phyloP scores from a whole-genome alignment of 2,329 filamentous ascomycete species.

The Pseudogymnoascus sp. region DNA sequence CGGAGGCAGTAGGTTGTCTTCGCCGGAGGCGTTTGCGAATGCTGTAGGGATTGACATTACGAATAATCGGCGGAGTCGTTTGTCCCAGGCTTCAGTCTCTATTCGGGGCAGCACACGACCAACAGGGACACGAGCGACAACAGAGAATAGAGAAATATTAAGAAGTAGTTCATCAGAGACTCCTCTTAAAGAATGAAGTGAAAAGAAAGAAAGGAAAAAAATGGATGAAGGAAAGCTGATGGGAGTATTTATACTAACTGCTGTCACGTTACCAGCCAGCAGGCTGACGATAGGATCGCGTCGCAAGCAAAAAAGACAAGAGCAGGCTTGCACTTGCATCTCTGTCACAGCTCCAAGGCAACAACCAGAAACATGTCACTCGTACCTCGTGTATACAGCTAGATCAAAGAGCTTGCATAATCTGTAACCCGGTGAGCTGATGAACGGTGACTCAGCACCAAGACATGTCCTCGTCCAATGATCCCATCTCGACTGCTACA shows the following conservation, averaged over 20 bases:
- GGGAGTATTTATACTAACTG: background rate
- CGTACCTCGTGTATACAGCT: background rate
- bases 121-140: background rate
- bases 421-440: background rate
- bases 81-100: background rate
- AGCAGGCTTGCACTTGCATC: background rate
- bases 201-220: background rate
- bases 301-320: background rate
- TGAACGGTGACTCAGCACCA: background rate
- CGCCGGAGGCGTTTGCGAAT: background rate
- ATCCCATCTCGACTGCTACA: background rate
- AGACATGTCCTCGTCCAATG: background rate
- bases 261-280: background rate
- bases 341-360: background rate
- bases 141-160: background rate
- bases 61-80: background rate
- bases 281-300: background rate
- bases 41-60: background rate
- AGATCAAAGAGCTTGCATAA: background rate
- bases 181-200: background rate
- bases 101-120: background rate
- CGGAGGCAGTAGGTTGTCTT: background rate
- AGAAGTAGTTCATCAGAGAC: background rate
- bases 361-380: background rate
- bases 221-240: background rate